Percentiles rank a stretch among this genome's conserved stretches.
Conservation (phyloP, 106 monocot species). For the Dendrobium huoshanense region DNA sequence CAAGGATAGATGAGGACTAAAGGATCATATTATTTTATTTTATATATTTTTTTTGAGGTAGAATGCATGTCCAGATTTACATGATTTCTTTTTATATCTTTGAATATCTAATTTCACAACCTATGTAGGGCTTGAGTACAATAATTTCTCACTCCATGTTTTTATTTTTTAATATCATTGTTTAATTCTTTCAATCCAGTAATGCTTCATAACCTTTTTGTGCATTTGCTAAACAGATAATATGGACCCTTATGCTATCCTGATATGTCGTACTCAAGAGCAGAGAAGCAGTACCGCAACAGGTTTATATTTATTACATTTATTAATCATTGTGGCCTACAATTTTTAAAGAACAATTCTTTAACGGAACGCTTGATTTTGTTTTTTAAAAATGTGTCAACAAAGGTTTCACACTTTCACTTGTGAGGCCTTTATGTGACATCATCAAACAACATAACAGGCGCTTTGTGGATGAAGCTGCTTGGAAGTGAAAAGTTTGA, state of each 20-base stretch:
- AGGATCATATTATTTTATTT: neutral
- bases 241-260: slow-evolving; percentile 78
- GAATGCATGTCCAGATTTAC: neutral
- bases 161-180: neutral
- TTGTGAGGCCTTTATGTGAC: neutral
- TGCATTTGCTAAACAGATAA: slow-evolving; percentile 30
- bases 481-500: neutral
- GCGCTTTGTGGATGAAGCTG: neutral
- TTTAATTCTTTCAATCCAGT: neutral
- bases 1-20: neutral
- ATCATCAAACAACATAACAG: neutral
- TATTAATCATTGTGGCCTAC: neutral
- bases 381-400: neutral
- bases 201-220: neutral
- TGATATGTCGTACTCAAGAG: slow-evolving; percentile 65
- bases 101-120: neutral
- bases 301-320: slow-evolving; percentile 32
- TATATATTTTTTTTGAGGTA: neutral
- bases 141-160: neutral
- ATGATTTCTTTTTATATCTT: neutral
- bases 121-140: neutral
- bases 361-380: neutral
- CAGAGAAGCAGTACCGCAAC: slow-evolving; percentile 66
- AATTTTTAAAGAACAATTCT: neutral
- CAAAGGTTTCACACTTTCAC: neutral